Evolutionary conservation across 2,329 filamentous ascomycete genomes (phyloP).

Genomic region (Escovopsis sp.): DNA sequence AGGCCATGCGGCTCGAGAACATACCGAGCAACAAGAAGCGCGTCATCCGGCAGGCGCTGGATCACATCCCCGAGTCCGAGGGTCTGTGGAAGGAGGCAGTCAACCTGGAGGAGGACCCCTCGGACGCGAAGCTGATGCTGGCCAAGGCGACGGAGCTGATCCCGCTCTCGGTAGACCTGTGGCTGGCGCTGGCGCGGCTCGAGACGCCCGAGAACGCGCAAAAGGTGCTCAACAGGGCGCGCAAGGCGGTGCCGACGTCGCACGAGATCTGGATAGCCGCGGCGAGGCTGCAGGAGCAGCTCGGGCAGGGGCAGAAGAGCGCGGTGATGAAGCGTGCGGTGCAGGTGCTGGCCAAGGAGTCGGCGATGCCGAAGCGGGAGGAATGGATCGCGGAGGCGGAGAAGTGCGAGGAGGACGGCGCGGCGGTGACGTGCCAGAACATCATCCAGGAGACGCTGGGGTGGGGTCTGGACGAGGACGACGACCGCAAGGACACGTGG

Average conservation of each 20-base stretch:
- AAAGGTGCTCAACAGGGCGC: slow-evolving; percentile 85
- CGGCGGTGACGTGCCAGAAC: slow-evolving; percentile 68
- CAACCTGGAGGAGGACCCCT: slow-evolving; percentile 81
- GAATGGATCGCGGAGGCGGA: slow-evolving; percentile 95
- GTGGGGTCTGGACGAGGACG: slow-evolving; percentile 87
- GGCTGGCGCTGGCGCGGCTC: slow-evolving; percentile 81
- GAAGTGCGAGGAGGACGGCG: slow-evolving; percentile 84
- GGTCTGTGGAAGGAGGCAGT: slow-evolving; percentile 97
- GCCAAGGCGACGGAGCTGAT: slow-evolving; percentile 95
- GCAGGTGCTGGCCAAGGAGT: slow-evolving; percentile 74
- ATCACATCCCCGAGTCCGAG: slow-evolving; percentile 87
- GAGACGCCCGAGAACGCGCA: slow-evolving; percentile 86
- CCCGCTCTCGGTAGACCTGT: slow-evolving; percentile 81
- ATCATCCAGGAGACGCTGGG: slow-evolving; percentile 89
- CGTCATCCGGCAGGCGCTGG: slow-evolving; percentile 78
- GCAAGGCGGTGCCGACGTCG: slow-evolving; percentile 84
- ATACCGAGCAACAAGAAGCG: slow-evolving; percentile 77
- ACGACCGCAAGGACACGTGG: slow-evolving; percentile 92
- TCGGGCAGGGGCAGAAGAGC: slow-evolving; percentile 61
- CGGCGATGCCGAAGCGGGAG: slow-evolving; percentile 92
- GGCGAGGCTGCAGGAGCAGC: slow-evolving; percentile 75
- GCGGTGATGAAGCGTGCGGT: slow-evolving; percentile 93
- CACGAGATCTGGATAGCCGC: slow-evolving; percentile 96
- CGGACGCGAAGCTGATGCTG: slow-evolving; percentile 74
- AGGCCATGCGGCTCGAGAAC: slow-evolving; percentile 83